phyloP scores from a whole-genome alignment of 2,329 filamentous ascomycete species.

The Exophiala aquamarina region DNA sequence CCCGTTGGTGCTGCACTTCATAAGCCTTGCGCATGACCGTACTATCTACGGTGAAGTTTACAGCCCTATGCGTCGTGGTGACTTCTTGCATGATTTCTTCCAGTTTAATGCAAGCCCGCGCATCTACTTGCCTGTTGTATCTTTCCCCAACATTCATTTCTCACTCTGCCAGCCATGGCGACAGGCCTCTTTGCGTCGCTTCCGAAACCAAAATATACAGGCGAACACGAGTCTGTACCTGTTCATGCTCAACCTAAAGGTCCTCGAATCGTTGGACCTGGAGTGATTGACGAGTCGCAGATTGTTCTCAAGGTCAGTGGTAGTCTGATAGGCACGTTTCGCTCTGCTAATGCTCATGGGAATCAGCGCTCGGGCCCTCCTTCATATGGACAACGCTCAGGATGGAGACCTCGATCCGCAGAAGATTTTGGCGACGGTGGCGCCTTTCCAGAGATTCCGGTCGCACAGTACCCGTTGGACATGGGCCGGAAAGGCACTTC shows the following conservation, averaged over 20 bases:
- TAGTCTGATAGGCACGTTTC: not conserved
- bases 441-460: conserved; percentile 88
- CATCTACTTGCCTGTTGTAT: not conserved
- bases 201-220: conserved; percentile 87
- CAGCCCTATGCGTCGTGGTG: not conserved
- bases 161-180: conserved; percentile 34
- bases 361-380: conserved; percentile 76
- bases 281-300: conserved; percentile 80
- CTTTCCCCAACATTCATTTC: not conserved
- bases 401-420: conserved; percentile 84
- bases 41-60: too few relatives aligned
- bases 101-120: not conserved
- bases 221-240: conserved; percentile 80
- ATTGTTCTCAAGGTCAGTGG: conserved; percentile 68
- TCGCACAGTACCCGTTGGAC: conserved; percentile 92
- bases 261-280: conserved; percentile 76
- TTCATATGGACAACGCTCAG: conserved; percentile 78
- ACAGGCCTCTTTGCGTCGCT: conserved; percentile 75
- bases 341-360: conserved; percentile 5
- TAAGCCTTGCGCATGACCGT: too few relatives aligned
- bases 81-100: conserved; percentile 4
- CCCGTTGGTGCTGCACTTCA: too few relatives aligned
- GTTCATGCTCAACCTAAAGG: conserved; percentile 71
- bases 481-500: conserved; percentile 78
- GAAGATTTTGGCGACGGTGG: conserved; percentile 97